Conservation (phyloP, 2,329 filamentous ascomycete genomes). For the Ascocoryne sarcoides region DNA sequence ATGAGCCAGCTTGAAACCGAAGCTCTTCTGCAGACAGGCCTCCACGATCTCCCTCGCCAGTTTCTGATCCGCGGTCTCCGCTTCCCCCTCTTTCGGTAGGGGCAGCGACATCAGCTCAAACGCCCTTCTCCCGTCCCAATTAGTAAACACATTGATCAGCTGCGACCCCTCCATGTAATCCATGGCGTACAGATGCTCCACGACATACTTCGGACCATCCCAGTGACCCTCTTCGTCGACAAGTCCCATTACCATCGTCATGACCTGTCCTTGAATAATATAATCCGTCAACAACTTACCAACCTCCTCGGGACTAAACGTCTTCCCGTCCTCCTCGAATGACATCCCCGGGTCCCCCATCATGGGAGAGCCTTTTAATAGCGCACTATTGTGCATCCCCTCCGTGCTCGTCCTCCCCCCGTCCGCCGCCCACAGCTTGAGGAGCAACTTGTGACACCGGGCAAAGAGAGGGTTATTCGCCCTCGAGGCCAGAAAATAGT, state of each 20-base stretch:
- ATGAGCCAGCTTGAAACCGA: slow-evolving; percentile 47
- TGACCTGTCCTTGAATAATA: slow-evolving; percentile 46
- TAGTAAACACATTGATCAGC: slow-evolving; percentile 43
- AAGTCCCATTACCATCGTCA: slow-evolving; percentile 42
- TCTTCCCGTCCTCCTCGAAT: slow-evolving; percentile 27
- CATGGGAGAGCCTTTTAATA: slow-evolving; percentile 38
- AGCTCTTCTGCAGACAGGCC: slow-evolving; percentile 39
- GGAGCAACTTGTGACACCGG: slow-evolving; percentile 40
- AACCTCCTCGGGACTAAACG: slow-evolving; percentile 32
- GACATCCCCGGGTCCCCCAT: slow-evolving; percentile 22
- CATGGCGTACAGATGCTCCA: slow-evolving; percentile 40
- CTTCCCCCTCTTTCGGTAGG: slow-evolving; percentile 31
- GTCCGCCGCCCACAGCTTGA: slow-evolving; percentile 41
- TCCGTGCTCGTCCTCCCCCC: slow-evolving; percentile 39
- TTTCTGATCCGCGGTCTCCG: slow-evolving; percentile 37
- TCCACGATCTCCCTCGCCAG: slow-evolving; percentile 43
- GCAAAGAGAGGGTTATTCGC: slow-evolving; percentile 39
- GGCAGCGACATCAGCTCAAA: slow-evolving; percentile 41
- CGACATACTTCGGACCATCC: slow-evolving; percentile 44
- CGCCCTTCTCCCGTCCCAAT: slow-evolving; percentile 40
- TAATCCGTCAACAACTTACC: slow-evolving; percentile 44
- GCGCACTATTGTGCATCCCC: slow-evolving; percentile 39
- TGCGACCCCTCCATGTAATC: slow-evolving; percentile 43
- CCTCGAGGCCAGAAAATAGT: slow-evolving; percentile 38
- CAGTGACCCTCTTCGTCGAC: slow-evolving; percentile 42